Evolutionary conservation across 1,139 yeast genomes (phyloP), one percentile per base, ranked within the genome.

Genomic region (Pichia sp.): DNA sequence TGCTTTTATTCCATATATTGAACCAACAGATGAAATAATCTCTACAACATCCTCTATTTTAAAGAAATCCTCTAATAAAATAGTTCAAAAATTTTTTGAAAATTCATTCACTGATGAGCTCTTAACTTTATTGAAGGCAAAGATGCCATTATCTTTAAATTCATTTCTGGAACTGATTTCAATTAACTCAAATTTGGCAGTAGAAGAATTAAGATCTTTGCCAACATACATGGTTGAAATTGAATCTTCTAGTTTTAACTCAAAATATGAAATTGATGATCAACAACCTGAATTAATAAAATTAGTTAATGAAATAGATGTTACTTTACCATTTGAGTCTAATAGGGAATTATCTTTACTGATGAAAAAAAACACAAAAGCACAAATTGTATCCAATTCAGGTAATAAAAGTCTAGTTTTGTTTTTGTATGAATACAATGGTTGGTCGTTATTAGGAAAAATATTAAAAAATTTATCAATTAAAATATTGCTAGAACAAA

Each of bases 391-490:
- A 13, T 60, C 62, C 4, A 64, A 64, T 25, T 55, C 56, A 16
- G 19, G 23, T 11, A 41, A 38, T 29, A 15, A 42, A 22, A 16
- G 33, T 10, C 70, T 78, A 6, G 69, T 85, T 31, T 82, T 83
- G 1, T 88, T 91, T 65, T 65, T 81, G 33, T 76, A 82, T 57
- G 70, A 73, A 6, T 87, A 80, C 56, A 84, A 80, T 56, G 97
- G 96, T 1, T 87, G 96, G 95, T 75, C 93, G 0, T 66, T 84
- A 32, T 53, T 89, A 27, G 96, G 96, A 1, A 72, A 95, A 51
- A 65, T 85, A 0, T 60, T 89, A 24, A 89, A 83, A 50, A 82
- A 80, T 50, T 59, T 80, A 8, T 66, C 79, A 26, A 65, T 64
- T 37, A 55, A 62, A 6, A 68, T 56, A 31, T 52, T 54, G 10